Conservation (phyloP, 2,329 filamentous ascomycete species). For the Penicillium paneum region DNA sequence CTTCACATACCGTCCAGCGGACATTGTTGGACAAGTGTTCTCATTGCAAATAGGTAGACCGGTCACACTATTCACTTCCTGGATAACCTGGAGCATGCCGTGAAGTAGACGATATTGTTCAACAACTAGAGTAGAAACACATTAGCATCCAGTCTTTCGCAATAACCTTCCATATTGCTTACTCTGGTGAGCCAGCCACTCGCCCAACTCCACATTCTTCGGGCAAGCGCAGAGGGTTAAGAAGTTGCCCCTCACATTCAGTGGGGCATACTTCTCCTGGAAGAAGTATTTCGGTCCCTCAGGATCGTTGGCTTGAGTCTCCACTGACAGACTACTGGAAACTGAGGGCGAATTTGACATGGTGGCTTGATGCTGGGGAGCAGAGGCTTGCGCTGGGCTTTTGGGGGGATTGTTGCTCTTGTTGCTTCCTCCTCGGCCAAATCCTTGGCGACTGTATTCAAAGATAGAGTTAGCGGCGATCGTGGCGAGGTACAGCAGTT, state of each 20-base stretch:
- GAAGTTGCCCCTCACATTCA: constrained; percentile 96
- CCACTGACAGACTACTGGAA: constrained; percentile 36
- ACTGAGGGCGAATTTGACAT: constrained; percentile 42
- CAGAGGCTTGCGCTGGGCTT: constrained; percentile 30
- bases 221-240: constrained; percentile 91
- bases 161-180: constrained; percentile 29
- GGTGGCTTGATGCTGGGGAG: constrained; percentile 26
- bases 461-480: constrained; percentile 26
- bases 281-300: constrained; percentile 51
- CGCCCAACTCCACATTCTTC: constrained; percentile 87
- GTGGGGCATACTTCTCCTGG: constrained; percentile 60
- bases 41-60: constrained; percentile 79
- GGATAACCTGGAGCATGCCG: constrained; percentile 83
- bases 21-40: constrained; percentile 83
- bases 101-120: constrained; percentile 88
- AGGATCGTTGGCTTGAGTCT: constrained; percentile 41
- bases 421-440: constrained; percentile 48
- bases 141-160: constrained; percentile 6
- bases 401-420: constrained; percentile 44
- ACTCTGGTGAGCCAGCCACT: constrained; percentile 97
- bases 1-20: constrained; percentile 76
- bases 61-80: constrained; percentile 75
- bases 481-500: constrained; percentile 4
- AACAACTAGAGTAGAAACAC: constrained; percentile 61
- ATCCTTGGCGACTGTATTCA: constrained; percentile 46